phyloP scores from a whole-genome alignment of 2,329 filamentous ascomycete genomes.

The Pyrenochaeta sp. region DNA sequence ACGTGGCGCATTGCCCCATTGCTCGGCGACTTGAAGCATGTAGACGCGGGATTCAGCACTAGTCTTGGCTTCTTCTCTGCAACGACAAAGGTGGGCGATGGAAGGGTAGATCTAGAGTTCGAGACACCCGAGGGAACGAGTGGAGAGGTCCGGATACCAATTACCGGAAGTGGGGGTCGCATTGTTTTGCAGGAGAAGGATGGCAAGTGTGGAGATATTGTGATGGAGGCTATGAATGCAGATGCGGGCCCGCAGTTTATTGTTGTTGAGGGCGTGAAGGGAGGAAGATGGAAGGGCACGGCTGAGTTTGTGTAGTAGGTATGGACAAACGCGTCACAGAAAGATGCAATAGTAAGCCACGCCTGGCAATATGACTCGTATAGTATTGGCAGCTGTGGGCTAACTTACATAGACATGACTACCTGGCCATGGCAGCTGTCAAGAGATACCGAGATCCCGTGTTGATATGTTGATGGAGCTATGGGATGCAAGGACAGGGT shows the following conservation, averaged over 20 bases:
- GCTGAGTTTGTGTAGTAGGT: conserved; percentile 17
- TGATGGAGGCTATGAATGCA: conserved; percentile 23
- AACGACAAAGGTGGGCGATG: conserved; percentile 29
- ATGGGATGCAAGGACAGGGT: no score
- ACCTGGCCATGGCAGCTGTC: no score
- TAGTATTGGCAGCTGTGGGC: no score
- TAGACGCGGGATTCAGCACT: conserved; percentile 51
- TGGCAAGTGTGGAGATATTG: conserved; percentile 23
- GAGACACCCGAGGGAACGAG: conserved; percentile 41
- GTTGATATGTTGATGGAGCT: no score
- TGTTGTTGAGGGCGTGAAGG: conserved; percentile 21
- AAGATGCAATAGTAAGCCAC: no score
- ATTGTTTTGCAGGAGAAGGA: conserved; percentile 26
- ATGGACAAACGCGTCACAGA: background rate
- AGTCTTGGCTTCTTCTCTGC: conserved; percentile 49
- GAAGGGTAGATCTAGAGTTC: conserved; percentile 32
- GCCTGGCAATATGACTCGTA: no score
- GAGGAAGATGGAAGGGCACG: conserved; percentile 33
- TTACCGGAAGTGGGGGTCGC: conserved; percentile 25
- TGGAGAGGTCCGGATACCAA: conserved; percentile 38
- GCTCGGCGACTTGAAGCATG: conserved; percentile 46
- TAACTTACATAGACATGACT: no score
- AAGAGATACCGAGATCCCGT: no score
- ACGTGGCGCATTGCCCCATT: conserved; percentile 50
- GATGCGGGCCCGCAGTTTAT: conserved; percentile 21